Conservation (phyloP, 306 rosid genomes). For the Purshia tridentata region DNA sequence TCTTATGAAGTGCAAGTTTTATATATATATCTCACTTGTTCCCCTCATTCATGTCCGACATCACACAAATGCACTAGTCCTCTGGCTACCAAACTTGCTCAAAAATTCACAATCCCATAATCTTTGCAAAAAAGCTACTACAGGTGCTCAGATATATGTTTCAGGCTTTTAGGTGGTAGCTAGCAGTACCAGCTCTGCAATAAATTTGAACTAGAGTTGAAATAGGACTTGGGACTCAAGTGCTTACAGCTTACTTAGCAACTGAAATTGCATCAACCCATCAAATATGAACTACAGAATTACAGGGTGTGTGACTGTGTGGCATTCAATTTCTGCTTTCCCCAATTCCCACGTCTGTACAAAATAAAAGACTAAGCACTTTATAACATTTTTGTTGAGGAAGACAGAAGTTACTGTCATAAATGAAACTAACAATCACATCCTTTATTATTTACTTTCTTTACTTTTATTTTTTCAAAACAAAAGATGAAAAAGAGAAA, state of each 20-base stretch:
- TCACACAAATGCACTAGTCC: not conserved
- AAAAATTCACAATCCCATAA: not conserved
- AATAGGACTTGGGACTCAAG: not conserved
- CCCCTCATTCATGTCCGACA: not conserved
- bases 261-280: not conserved
- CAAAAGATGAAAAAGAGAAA: no score
- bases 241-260: not conserved
- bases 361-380: not conserved
- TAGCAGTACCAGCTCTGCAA: not conserved
- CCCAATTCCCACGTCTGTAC: not conserved
- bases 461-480: no score
- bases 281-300: constrained; percentile 8
- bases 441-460: not conserved
- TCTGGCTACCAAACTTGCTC: not conserved
- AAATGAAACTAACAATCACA: not conserved
- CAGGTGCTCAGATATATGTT: not conserved
- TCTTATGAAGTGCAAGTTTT: no score
- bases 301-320: not conserved
- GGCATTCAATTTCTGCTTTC: not conserved
- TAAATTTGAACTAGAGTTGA: not conserved
- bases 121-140: no score
- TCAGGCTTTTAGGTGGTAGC: not conserved
- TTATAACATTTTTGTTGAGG: not conserved
- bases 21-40: no score
- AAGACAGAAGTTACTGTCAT: not conserved